Base-by-base conservation (phyloP, 2,329 filamentous ascomycete species). In the Colletotrichum gloeosporioides region DNA sequence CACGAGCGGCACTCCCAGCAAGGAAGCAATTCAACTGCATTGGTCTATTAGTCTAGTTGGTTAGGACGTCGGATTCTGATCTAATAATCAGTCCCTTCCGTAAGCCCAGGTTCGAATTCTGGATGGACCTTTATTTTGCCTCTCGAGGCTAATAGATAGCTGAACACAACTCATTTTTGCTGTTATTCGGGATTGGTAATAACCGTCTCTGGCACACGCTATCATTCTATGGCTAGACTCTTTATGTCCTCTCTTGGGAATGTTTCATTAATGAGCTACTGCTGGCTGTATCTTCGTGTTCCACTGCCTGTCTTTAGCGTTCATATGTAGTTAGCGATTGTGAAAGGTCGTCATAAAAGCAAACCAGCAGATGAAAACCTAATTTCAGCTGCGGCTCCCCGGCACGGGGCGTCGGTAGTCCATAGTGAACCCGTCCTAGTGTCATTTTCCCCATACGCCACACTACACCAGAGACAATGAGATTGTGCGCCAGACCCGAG, bases 41-140 rank as follows among this genome's bases (percentile, higher is more conserved):
- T 13, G 67, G 67, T 71, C 67, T 74, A 71, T 74, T 71, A 65
- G 44, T 74, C 71, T 74, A 74, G 71, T 71, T 74, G 71, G 59
- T 74, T 71, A 71, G 71, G 67, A 74, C 71, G 67, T 71, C 67
- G 71, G 67, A 71, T 65, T 74, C 71, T 74, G 67, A 74, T 59
- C 36, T 22, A 1, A 15, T 1, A 8, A 10, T 59, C 57, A 65
- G 61, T 49, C 39, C 32, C 44, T 74, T 71, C 71, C 59, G 71
- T 74, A 71, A 32, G 67, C 59, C 71, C 59, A 71, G 67, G 59
- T 74, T 71, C 59, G 67, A 65, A 71, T 74, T 59, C 71, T 74
- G 67, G 71, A 74, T 59, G 67, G 71, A 74, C 67, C 71, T 74
- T 12, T 4, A 1, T 29, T 12, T 63, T 25, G 10, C 18, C 27